Base-by-base conservation (phyloP, 768 basidiomycete species). In the Pulveroboletus ravenelii region DNA sequence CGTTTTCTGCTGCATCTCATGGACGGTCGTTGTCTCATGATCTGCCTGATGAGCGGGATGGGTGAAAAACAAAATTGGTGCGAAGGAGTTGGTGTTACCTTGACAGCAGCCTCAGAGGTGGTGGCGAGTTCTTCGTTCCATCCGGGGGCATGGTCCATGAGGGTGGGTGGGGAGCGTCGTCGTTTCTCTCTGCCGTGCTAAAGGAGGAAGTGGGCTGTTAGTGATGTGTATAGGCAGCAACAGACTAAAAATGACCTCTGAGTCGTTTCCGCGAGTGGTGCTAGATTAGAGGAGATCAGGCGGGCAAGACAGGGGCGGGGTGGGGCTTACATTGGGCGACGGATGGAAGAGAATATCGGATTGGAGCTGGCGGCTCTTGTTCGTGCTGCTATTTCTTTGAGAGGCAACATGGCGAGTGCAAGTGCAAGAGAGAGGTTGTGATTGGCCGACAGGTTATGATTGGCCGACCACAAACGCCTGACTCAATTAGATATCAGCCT, bases 71-170 rank as follows among this genome's bases (percentile, higher is more conserved):
- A 10, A 1, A 10, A 1, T 7, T 2, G 36, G 10, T 1, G 17
- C 1, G 13, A 6, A 10, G 7, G 20, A 15, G 25, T 13, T 6
- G 6, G 30, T 20, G 41, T 14, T 41, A 79, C 85, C 76, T 87
- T 87, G 41, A 86, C 71, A 15, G 70, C 66, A 5, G 86, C 85
- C 65, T 87, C 85, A 2, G 86, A 86, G 10, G 73, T 53, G 48
- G 74, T 77, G 0, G 85, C 85, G 12, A 87, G 75, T 23, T 66
- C 63, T 56, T 87, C 85, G 53, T 86, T 86, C 85, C 85, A 87
- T 1, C 84, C 85, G 3, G 84, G 85, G 0, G 84, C 82, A 10
- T 73, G 56, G n/a, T 68, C 56, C 48, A 77, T 74, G 10, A 78
- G 74, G 1, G 79, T 73, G 3, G 15, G 4, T 10, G 78, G 74